Evolutionary conservation across 129 eudicot genomes (phyloP).

Genomic region (Flaveria ramosissima): DNA sequence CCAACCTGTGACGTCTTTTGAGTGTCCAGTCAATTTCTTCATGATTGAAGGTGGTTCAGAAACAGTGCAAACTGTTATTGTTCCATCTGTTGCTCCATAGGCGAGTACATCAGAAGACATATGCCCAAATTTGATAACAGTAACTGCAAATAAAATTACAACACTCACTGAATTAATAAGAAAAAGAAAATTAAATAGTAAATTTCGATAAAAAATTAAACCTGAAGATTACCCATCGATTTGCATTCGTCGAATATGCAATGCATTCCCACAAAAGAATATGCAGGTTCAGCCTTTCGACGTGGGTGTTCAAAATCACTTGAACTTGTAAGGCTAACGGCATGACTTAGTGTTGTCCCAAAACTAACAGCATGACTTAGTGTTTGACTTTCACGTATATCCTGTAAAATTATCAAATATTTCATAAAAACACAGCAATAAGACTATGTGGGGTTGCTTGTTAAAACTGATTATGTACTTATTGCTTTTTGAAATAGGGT

Average conservation of each 20-base stretch:
- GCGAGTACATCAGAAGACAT: slow-evolving; percentile 97
- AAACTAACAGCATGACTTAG: slow-evolving; percentile 63
- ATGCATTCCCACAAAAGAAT: slow-evolving; percentile 99
- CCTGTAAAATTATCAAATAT: slow-evolving; percentile 42
- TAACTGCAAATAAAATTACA: slow-evolving; percentile 49
- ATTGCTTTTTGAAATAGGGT: slow-evolving; percentile 2
- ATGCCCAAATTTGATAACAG: slow-evolving; percentile 94
- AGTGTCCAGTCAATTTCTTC: slow-evolving; percentile 84
- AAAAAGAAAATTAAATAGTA: not conserved
- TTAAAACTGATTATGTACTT: not conserved
- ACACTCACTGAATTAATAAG: slow-evolving; percentile 14
- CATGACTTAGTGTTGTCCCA: slow-evolving; percentile 66
- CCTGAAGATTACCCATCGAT: slow-evolving; percentile 68
- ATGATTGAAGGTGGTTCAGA: slow-evolving; percentile 68
- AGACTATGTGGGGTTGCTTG: not conserved
- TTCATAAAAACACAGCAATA: slow-evolving; percentile 11
- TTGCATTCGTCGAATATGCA: slow-evolving; percentile 98
- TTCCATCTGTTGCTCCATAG: slow-evolving; percentile 96
- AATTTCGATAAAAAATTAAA: slow-evolving; percentile 6
- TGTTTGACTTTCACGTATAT: slow-evolving; percentile 57
- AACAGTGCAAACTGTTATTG: slow-evolving; percentile 77
- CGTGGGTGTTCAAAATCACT: slow-evolving; percentile 63
- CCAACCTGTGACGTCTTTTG: slow-evolving; percentile 99
- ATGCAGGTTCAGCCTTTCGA: slow-evolving; percentile 74
- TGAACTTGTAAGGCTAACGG: slow-evolving; percentile 61